phyloP scores from a whole-genome alignment of 768 basidiomycete species.

The Rossbeevera mucosa region DNA sequence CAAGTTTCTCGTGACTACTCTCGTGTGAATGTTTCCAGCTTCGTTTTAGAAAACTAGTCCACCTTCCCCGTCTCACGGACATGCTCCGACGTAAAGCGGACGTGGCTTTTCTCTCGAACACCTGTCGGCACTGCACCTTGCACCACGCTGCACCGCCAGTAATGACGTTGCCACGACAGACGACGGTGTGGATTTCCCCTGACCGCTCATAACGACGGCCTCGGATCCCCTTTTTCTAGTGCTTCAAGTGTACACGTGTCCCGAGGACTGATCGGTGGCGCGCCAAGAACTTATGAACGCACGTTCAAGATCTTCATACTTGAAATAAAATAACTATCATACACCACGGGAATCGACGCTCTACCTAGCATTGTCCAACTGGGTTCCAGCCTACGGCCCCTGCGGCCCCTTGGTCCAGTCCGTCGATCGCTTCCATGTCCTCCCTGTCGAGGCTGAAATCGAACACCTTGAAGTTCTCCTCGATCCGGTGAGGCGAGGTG shows the following conservation, averaged over 20 bases:
- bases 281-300: not conserved
- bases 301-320: no score
- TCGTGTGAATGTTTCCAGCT: not conserved
- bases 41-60: not conserved
- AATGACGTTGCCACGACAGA: not conserved
- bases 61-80: not conserved
- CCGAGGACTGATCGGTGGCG: not conserved
- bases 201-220: not conserved
- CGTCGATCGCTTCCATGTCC: constrained; percentile 63
- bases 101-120: not conserved
- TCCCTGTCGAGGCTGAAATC: constrained; percentile 62
- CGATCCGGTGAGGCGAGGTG: constrained; percentile 58
- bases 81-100: not conserved
- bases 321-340: not conserved
- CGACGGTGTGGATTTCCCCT: not conserved
- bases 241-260: not conserved
- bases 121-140: not conserved
- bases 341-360: not conserved
- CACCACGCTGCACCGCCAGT: no score
- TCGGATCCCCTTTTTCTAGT: not conserved
- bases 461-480: constrained; percentile 67
- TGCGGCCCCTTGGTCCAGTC: constrained; percentile 60
- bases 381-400: constrained; percentile 85
- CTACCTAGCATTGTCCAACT: constrained; percentile 36
- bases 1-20: not conserved